Base-by-base conservation (phyloP, 1,284 basidiomycete species). In the Trichosporon asahii region DNA sequence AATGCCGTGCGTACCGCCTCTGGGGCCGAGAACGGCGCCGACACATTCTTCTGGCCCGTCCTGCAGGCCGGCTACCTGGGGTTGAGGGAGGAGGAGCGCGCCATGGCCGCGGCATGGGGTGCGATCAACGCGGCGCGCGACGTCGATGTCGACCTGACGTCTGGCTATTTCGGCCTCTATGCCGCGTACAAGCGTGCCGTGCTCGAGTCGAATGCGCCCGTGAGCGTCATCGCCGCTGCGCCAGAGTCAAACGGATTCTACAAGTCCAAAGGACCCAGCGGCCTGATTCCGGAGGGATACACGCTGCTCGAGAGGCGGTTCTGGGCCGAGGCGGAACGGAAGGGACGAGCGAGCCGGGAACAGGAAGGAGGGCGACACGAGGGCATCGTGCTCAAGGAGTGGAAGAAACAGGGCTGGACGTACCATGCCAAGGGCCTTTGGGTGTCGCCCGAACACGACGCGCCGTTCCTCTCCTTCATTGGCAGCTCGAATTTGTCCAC, bases 401-500 rank as follows among this genome's bases (percentile, higher is more conserved):
- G 96, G 96, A 88, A 89, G 77, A 89, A 88, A 73, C 84, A 87
- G n/a, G 93, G 91, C 0, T 99, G 97, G 97, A 99, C 96, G 0
- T 99, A 99, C 84, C 96, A 99, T 78, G 93, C 95, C 35, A 99
- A 98, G 88, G 96, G 95, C 76, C 77, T 53, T 33, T 71, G 31
- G 35, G 15, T 61, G 21, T 35, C 67, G 21, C 40, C 67, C 2
- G 31, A 57, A n/a, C 67, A 7, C 11, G 72, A 14, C 21, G 84
- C 85, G 15, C 93, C 94, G 0, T 84, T 88, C 71, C 82, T 94
- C 55, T 96, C 95, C 0, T 88, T 98, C 65, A 91, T 99, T 79
- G 97, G 96, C 12, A 97, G 94, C 0, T 96, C 95, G 2, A 99
- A 99, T 82, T 89, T 98, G 69, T 97, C 96, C 76, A 91, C 93